Evolutionary conservation across 345 rosid species (phyloP).

Genomic region (Erodium maritimum): DNA sequence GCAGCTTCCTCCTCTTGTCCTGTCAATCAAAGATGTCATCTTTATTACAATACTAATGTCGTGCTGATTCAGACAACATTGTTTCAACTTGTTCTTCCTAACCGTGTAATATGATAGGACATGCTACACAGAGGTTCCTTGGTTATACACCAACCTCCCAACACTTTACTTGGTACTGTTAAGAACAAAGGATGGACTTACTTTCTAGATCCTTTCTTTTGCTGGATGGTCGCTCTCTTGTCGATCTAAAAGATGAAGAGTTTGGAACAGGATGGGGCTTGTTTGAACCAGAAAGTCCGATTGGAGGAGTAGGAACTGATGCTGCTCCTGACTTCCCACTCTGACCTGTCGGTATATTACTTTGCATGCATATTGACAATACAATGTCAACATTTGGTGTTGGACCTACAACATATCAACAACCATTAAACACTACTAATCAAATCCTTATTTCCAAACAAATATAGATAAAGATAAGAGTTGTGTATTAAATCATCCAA

Average conservation of each 20-base stretch:
- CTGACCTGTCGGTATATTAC: slow-evolving; percentile 40
- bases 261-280: slow-evolving; percentile 37
- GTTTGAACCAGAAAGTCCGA: slow-evolving; percentile 60
- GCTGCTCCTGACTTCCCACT: slow-evolving; percentile 28
- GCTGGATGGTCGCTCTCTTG: slow-evolving; percentile 43
- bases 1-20: slow-evolving; percentile 75
- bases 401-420: slow-evolving; percentile 42
- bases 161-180: not conserved
- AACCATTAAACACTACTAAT: slow-evolving; percentile 1
- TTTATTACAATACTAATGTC: too few species aligned
- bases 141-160: not conserved
- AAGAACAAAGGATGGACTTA: slow-evolving; percentile 15
- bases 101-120: not conserved
- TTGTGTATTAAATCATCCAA: too few species aligned
- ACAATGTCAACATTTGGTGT: slow-evolving; percentile 68
- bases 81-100: not conserved
- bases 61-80: not conserved
- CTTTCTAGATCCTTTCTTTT: slow-evolving; percentile 60
- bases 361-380: slow-evolving; percentile 79
- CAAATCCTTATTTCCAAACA: too few species aligned
- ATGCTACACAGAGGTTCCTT: not conserved
- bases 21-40: slow-evolving; percentile 10
- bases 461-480: too few species aligned
- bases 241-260: slow-evolving; percentile 48
- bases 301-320: slow-evolving; percentile 44